Evolutionary conservation across 2,329 filamentous ascomycete species (phyloP), one percentile per base, ranked within the genome.

Genomic region (Atkinsonella texensis): DNA sequence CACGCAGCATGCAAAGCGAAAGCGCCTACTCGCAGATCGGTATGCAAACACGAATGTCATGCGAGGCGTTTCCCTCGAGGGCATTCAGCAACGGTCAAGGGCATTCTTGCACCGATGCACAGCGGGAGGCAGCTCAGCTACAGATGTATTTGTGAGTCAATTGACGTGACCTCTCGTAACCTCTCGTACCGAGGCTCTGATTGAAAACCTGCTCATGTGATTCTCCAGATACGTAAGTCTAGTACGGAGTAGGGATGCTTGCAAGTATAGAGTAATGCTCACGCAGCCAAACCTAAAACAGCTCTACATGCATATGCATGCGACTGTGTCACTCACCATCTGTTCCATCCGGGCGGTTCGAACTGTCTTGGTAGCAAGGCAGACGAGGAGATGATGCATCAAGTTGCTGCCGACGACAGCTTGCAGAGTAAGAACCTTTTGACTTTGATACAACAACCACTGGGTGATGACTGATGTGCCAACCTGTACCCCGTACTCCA

Each of bases 31-130:
- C 44, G 82, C 82, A 1, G 80, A 85, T 59, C 73, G 81, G 32
- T 87, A 87, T 62, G 79, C 83, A 32, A 86, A 85, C 64, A 80
- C 76, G 50, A 86, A 84, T 59, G 69, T 86, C 48, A 74, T 84
- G 66, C 75, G 75, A 32, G 62, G 73, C 4, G 68, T 68, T 2
- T 75, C 80, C 2, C 63, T 85, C 31, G 63, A 70, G 4, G 81
- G 79, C 2, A 80, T 87, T 47, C 66, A 74, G 50, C 73, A 80
- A 55, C 70, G 80, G 6, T 79, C 81, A 0, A 65, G 61, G 38
- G 71, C 70, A 31, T 84, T 86, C 55, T 62, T 81, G 6, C 66
- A 71, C 17, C 72, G 74, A 45, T 84, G 80, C 54, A 62, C 65
- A 31, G 67, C 67, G 32, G 70, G 73, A 9, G 52, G 52, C 12